These are phyloP conservation scores for Chaetomium sp. DNA, from an alignment of 2,329 filamentous ascomycete species.

Conservation along the genomic window DNA sequence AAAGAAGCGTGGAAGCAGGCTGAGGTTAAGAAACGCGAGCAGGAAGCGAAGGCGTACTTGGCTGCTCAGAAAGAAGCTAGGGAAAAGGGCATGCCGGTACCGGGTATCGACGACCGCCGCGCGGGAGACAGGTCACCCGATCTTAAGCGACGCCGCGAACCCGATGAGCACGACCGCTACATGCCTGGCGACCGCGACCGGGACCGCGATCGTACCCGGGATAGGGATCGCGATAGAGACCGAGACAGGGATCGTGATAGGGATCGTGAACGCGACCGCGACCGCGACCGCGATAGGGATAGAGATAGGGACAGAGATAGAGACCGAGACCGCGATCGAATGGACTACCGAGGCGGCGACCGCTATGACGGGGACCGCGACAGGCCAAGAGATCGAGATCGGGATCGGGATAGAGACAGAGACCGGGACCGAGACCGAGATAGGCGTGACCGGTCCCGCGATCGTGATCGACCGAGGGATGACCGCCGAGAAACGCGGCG, in stretches of 20 bases:
- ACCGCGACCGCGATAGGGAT: slow-evolving; percentile 13
- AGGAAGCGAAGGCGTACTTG: slow-evolving; percentile 58
- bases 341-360: slow-evolving; percentile 12
- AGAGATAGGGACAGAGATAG: slow-evolving; percentile 29
- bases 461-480: slow-evolving; percentile 3
- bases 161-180: slow-evolving; percentile 11
- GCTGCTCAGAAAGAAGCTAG: slow-evolving; percentile 56
- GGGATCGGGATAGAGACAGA: slow-evolving; percentile 11
- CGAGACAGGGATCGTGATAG: slow-evolving; percentile 12
- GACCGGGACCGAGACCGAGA: slow-evolving; percentile 13
- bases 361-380: slow-evolving; percentile 24
- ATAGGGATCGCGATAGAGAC: slow-evolving; percentile 2
- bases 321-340: slow-evolving; percentile 10
- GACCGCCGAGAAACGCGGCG: slow-evolving; percentile 6
- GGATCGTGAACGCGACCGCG: slow-evolving; percentile 12
- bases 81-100: slow-evolving; percentile 51
- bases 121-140: slow-evolving; percentile 27
- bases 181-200: slow-evolving; percentile 17
- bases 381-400: neutral
- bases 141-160: slow-evolving; percentile 8
- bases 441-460: neutral
- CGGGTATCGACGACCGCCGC: slow-evolving; percentile 50
- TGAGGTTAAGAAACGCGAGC: slow-evolving; percentile 55
- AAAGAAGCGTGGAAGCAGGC: slow-evolving; percentile 54
- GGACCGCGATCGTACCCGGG: slow-evolving; percentile 14